Evolutionary conservation across 768 basidiomycete species (phyloP), one percentile per base, ranked within the genome.

Genomic region (Candolleomyces efflorescens): DNA sequence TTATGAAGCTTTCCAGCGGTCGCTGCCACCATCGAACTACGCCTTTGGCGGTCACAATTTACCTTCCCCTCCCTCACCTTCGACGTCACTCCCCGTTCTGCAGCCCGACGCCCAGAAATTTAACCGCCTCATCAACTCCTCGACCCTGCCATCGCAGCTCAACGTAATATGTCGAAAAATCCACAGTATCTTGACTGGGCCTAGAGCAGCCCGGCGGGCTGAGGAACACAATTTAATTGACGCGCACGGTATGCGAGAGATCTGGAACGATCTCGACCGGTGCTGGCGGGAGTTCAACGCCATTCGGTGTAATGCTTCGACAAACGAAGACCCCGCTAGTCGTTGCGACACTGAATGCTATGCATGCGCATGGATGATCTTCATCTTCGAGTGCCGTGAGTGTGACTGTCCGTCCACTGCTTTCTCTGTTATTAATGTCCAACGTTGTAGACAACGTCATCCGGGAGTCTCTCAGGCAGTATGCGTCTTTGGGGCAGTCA

Each of bases 281-380:
- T 91, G 85, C 63, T 95, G 92, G 93, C 81, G 88, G 37, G 90
- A 93, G 44, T 86, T 97, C 51, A 91, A 92, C 41, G 69, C 71
- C 7, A 73, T 94, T 59, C 77, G 83, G 45, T 72, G 76, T 44
- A 65, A 64, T 36, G 62, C 68, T 32, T 46, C 63, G 27, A 66
- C 64, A 46, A 67, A 67, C 57, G 69, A 75, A 23, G 73, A 75
- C 20, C 71, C 72, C 27, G 68, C 72, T 26, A 63, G 61, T 5
- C 66, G 68, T 23, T 46, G 64, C 9, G 77, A 78, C 49, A 71
- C 79, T 37, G 78, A 79, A 45, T 72, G 86, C 57, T 94, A 90
- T 67, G 85, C 87, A 46, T 86, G 89, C 65, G 86, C 87, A 36
- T 96, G 94, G 93, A 89, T 90, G 85, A 89, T 93, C 55, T 94